These are phyloP conservation scores for Zasmidium angulare DNA, from an alignment of 2,329 filamentous ascomycete species.

Conservation along the genomic window DNA sequence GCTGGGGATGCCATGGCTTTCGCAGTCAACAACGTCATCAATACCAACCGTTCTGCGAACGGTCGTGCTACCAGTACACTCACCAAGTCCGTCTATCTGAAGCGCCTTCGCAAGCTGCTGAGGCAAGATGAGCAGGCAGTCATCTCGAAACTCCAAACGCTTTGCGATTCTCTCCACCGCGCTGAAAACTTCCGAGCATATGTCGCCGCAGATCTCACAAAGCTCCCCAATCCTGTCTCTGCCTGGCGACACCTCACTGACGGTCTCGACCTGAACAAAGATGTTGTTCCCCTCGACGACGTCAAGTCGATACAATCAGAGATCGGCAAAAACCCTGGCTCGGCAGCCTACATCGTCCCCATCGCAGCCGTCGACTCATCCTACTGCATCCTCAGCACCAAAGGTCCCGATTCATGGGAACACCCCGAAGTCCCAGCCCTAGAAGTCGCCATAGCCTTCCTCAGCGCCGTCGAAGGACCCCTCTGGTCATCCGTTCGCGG, in stretches of 20 bases:
- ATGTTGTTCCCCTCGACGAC: slow-evolving; percentile 69
- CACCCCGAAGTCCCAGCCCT: slow-evolving; percentile 79
- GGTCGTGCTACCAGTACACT: slow-evolving; percentile 76
- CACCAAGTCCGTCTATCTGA: slow-evolving; percentile 84
- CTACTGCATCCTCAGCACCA: slow-evolving; percentile 73
- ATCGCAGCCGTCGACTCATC: slow-evolving; percentile 93
- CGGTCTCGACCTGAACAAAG: slow-evolving; percentile 51
- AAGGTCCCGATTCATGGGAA: slow-evolving; percentile 71
- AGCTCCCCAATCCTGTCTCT: slow-evolving; percentile 71
- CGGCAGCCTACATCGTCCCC: slow-evolving; percentile 75
- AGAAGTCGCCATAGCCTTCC: slow-evolving; percentile 84
- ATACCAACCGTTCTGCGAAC: slow-evolving; percentile 74
- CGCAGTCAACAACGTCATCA: slow-evolving; percentile 70
- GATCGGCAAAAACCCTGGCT: slow-evolving; percentile 73
- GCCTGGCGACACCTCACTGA: slow-evolving; percentile 70
- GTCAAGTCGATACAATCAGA: slow-evolving; percentile 70
- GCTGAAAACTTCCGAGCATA: slow-evolving; percentile 84
- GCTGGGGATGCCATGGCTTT: slow-evolving; percentile 69
- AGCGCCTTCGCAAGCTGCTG: slow-evolving; percentile 78
- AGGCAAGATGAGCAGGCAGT: slow-evolving; percentile 73
- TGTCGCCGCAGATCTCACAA: slow-evolving; percentile 76
- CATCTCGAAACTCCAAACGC: slow-evolving; percentile 71
- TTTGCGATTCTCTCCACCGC: slow-evolving; percentile 74
- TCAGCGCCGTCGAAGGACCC: slow-evolving; percentile 90
- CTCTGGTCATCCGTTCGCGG: slow-evolving; percentile 92